Base-by-base conservation (phyloP, 306 rosid species). In the Benincasa hispida region DNA sequence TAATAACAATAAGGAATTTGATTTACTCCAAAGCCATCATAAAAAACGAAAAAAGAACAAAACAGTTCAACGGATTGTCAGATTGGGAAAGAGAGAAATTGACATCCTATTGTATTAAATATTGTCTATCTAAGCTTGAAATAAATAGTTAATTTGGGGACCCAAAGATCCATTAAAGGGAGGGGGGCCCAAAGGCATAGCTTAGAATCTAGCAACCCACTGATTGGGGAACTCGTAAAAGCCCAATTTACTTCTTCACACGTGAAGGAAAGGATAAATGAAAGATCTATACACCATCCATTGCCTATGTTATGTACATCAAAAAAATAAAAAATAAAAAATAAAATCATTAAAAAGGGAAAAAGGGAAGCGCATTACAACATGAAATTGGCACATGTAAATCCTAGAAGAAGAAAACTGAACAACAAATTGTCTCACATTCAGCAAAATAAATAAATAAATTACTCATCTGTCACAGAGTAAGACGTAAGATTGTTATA, bases 151-250 rank as follows among this genome's bases (percentile, higher is more conserved):
- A 67, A 41, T 22, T 67, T 18, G 48, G 48, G 1, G 35, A 63
- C 72, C 35, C 8, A 63, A 67, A 41, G 74, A n/a, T 67, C 74
- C 74, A 67, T 41, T 19, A 67, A 41, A 67, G n/a, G 74, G 67
- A 28, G 66, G 74, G 74, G 69, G 42, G 3, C 70, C 70, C 74
- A 39, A 67, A 41, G 74, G 74, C 54, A 67, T 35, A 63, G 72
- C 72, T 67, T 14, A 67, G n/a, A 22, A 41, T 9, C 51, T 39
- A 37, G 74, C 17, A 67, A 67, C 17, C 19, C 34, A 3, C 25
- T 60, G n/a, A 7, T 14, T 67, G 74, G 21, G 14, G 67, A 24
- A 4, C 39, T 24, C 11, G 21, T 69, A 37, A 42, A 24, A 67
- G 27, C 74, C 34, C 27, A 17, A 21, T 39, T 67, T 10, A 8